A percentile compares a stretch with the other conserved stretches of the same genome.
These are phyloP conservation scores for Termitomyces sp. DNA, from an alignment of 1,284 basidiomycete species.

Conservation along the genomic window DNA sequence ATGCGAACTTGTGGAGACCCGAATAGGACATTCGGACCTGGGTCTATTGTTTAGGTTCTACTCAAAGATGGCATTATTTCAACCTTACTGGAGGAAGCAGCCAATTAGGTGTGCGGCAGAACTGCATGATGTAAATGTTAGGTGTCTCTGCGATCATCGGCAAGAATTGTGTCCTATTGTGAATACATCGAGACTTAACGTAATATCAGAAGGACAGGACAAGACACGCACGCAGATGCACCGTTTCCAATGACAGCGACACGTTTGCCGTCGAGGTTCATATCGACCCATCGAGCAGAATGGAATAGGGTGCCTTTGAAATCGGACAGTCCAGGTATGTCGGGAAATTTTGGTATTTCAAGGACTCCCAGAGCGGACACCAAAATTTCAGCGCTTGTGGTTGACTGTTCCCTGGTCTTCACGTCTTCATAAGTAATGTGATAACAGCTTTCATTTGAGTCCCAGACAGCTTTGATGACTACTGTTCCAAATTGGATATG, in stretches of 20 bases:
- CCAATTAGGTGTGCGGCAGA: slow-evolving; percentile 44
- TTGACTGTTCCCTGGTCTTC: slow-evolving; percentile 17
- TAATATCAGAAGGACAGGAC: slow-evolving; percentile 25
- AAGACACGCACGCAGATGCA: slow-evolving; percentile 37
- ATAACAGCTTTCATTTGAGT: slow-evolving; percentile 24
- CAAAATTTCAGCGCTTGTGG: slow-evolving; percentile 25
- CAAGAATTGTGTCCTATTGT: slow-evolving; percentile 37
- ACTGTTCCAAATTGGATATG: slow-evolving; percentile 17
- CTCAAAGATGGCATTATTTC: not conserved
- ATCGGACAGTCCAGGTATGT: slow-evolving; percentile 29
- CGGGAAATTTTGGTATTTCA: slow-evolving; percentile 28
- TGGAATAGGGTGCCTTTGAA: slow-evolving; percentile 18
- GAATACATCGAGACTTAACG: not conserved
- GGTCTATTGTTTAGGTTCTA: not conserved
- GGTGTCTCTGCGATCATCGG: slow-evolving; percentile 38
- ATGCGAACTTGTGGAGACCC: slow-evolving; percentile 27
- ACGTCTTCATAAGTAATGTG: slow-evolving; percentile 26
- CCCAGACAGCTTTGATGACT: slow-evolving; percentile 34
- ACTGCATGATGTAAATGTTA: slow-evolving; percentile 35
- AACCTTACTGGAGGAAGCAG: slow-evolving; percentile 32
- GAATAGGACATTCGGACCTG: slow-evolving; percentile 30
- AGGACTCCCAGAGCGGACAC: slow-evolving; percentile 35
- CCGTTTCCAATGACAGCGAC: slow-evolving; percentile 34
- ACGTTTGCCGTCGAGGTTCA: slow-evolving; percentile 15
- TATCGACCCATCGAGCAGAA: slow-evolving; percentile 18